Percentiles rank a stretch among this genome's conserved stretches.
These are phyloP conservation scores for Fusarium sp. DNA, from an alignment of 2,329 filamentous ascomycete species.

Conservation along the genomic window DNA sequence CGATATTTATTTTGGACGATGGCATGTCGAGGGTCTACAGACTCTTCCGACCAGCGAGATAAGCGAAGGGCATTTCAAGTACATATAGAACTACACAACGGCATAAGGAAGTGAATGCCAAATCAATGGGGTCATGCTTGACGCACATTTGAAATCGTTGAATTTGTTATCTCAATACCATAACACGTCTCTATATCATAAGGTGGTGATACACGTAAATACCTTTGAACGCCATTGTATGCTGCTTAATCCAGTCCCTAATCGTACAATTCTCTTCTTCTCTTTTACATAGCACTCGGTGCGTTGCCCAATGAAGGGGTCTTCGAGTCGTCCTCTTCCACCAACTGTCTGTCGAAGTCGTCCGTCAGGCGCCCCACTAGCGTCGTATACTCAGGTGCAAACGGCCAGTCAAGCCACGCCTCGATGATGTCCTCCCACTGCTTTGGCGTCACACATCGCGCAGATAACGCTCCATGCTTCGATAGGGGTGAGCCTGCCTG, in stretches of 20 bases:
- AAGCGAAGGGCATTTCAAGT: conserved; percentile 9
- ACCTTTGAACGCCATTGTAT: conserved; percentile 12
- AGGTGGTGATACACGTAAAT: conserved; percentile 6
- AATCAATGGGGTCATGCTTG: conserved; percentile 15
- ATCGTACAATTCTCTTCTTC: not conserved
- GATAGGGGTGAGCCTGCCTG: conserved; percentile 58
- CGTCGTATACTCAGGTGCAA: conserved; percentile 62
- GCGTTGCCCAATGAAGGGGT: conserved; percentile 28
- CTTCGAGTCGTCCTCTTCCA: conserved; percentile 43
- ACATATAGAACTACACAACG: conserved; percentile 34
- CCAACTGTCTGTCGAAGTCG: conserved; percentile 30
- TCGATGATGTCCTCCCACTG: conserved; percentile 69
- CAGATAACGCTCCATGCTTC: conserved; percentile 56
- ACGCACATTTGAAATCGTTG: conserved; percentile 15
- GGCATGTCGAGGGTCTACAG: conserved; percentile 25
- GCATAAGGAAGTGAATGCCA: conserved; percentile 11
- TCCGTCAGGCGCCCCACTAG: conserved; percentile 58
- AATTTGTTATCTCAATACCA: conserved; percentile 31
- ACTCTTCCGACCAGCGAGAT: conserved; percentile 19
- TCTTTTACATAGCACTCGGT: not conserved
- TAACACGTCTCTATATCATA: not conserved
- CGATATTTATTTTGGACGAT: conserved; percentile 11
- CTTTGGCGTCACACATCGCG: conserved; percentile 61
- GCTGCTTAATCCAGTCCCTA: not conserved
- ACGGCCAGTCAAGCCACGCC: conserved; percentile 74